Evolutionary conservation across 805 yeast genomes (phyloP), one percentile per base, ranked within the genome.

Genomic region (Ogataea pini): DNA sequence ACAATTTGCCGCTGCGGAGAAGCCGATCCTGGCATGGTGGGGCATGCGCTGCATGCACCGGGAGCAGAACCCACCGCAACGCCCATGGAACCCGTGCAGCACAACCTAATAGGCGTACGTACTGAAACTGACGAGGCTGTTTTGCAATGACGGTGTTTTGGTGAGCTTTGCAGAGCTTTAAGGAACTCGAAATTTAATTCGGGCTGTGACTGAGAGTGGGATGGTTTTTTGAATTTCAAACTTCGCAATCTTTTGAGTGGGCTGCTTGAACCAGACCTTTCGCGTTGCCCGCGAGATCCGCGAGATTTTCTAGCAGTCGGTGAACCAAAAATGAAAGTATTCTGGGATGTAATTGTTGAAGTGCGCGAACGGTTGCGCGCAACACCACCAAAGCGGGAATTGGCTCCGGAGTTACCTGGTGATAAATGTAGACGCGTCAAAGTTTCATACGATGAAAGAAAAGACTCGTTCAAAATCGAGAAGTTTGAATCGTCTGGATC

Each of bases 151-250:
- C 20, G 34, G 25, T 51, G 58, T 32, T 47, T 56, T 1, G 70
- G 67, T 1, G 69, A 65, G 18, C 48, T 50, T 38, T 62, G 66
- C 9, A 61, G 49, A 13, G 59, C 42, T 22, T 62, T 61, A 10
- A 62, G 43, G 32, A 59, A 54, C 32, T 63, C 64, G 31, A 65
- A 56, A 37, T 63, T 63, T 9, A 63, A 47, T 29, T 63, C 65
- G 6, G 59, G 58, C 22, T 51, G 59, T 20, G 57, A 51, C 16
- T 53, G 56, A 18, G 58, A 53, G 44, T 55, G 54, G 5, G 49
- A 22, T 10, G 45, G 42, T 45, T 36, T 54, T 22, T 37, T 51
- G 46, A 61, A 58, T 42, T 59, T 59, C 24, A 62, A 53, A 34
- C 61, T 54, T 39, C 50, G 52, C 17, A 64, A 41, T 31, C 62